Base-by-base conservation (phyloP, 2,329 filamentous ascomycete genomes). In the Neonectria ditissima region DNA sequence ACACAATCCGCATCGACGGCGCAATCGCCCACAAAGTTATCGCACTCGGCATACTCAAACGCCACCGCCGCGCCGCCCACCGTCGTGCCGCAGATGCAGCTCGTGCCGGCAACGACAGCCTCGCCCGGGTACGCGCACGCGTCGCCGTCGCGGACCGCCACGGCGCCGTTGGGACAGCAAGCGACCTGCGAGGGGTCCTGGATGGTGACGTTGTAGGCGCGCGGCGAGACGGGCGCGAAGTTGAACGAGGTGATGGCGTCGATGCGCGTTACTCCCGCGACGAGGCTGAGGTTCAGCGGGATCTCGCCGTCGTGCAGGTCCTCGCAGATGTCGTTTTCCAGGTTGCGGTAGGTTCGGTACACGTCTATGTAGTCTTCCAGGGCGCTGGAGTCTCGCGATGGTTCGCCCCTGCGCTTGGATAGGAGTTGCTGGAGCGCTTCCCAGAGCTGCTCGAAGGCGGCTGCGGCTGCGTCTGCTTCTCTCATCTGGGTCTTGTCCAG, bases 31-130 rank as follows among this genome's bases (percentile, higher is more conserved):
- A 71, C 73, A 54, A 71, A 79, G 56, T 78, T 78, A 2, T 70
- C 73, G 44, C 78, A 80, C 67, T 78, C 76, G 0, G 70, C 73
- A 57, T 73, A 73, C 64, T 75, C 73, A 54, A 78, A 80, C 2
- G 77, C 78, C 3, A 79, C 53, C 1, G 71, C 65, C 8, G 53
- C 30, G 8, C 72, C 73, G 3, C 57, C 63, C 2, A 65, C 69
- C 9, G 70, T 78, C 30, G 56, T 73, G 0, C 79, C 79, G 37
- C 79, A 80, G 18, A 80, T 68, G 43, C 80, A 80, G 8, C 70
- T 70, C 6, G 77, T 76, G 8, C 68, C 67, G 1, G 58, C 48
- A 5, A 81, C 64, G 22, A 73, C 53, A 22, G 79, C 77, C 18
- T 71, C 69, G 32, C 55, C 45, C 0, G 77, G 78, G 62, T 81